phyloP scores from a whole-genome alignment of 345 rosid species.

The Murraya koenigii region DNA sequence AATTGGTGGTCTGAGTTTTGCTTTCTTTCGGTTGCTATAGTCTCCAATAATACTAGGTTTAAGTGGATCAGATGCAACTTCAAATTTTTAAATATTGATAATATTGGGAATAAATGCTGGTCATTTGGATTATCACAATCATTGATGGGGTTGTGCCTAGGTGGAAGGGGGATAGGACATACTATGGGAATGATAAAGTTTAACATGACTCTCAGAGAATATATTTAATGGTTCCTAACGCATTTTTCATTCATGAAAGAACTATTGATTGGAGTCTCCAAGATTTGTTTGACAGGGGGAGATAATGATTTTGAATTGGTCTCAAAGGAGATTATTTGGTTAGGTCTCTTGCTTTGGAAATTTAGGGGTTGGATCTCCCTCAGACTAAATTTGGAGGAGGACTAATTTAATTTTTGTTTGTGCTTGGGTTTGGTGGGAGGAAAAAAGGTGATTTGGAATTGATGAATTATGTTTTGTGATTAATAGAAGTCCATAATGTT shows the following conservation, averaged over 20 bases:
- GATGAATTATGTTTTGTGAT: background rate
- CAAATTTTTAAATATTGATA: background rate
- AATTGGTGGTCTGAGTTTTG: background rate
- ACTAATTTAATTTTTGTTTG: no score
- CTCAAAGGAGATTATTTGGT: background rate
- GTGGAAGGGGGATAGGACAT: background rate
- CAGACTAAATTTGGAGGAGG: background rate
- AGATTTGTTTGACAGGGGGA: background rate
- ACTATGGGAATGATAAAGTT: background rate
- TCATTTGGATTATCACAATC: background rate
- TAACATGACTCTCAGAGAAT: background rate
- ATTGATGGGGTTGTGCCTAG: background rate
- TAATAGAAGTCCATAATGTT: background rate
- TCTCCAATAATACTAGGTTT: background rate
- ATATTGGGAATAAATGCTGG: background rate
- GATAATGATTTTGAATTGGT: background rate
- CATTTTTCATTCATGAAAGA: background rate
- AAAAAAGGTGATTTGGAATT: no score
- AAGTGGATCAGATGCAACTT: background rate
- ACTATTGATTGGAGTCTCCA: background rate
- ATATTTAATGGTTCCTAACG: background rate
- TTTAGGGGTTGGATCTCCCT: background rate
- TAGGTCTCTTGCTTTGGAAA: background rate
- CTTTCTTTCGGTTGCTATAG: background rate
- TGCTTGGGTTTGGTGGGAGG: no score